A percentile compares a stretch with the other conserved stretches of the same genome.
phyloP scores from a whole-genome alignment of 176 grass and related monocot species.

The Cenchrus purpureus region DNA sequence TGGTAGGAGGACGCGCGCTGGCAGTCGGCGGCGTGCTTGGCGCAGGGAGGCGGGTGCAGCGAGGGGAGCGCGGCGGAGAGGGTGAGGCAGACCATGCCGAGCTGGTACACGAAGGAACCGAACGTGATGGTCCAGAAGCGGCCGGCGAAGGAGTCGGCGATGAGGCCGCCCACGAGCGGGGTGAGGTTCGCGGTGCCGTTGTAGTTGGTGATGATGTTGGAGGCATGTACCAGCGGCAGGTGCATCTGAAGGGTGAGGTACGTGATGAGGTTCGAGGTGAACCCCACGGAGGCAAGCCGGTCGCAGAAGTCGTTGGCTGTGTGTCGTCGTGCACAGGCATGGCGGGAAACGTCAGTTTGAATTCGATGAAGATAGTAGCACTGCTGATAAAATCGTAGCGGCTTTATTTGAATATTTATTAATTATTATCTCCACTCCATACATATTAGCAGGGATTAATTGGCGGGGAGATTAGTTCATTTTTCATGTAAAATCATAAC shows the following conservation, averaged over 20 bases:
- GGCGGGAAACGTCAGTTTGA: slow-evolving; percentile 17
- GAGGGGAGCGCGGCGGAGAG: slow-evolving; percentile 61
- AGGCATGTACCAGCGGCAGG: slow-evolving; percentile 74
- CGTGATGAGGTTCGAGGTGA: slow-evolving; percentile 80
- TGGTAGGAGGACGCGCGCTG: slow-evolving; percentile 54
- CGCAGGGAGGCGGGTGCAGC: slow-evolving; percentile 54
- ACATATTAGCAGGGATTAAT: too few relatives aligned
- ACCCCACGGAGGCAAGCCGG: slow-evolving; percentile 65
- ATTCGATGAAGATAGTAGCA: not conserved
- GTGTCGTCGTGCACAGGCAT: not conserved
- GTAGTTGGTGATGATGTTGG: slow-evolving; percentile 72
- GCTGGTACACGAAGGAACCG: slow-evolving; percentile 79
- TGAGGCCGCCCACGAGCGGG: slow-evolving; percentile 71
- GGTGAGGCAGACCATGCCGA: slow-evolving; percentile 84
- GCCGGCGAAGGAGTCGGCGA: slow-evolving; percentile 73
- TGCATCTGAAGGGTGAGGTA: slow-evolving; percentile 82
- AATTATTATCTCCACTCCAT: too few relatives aligned
- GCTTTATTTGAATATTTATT: too few relatives aligned
- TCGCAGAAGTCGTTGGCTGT: slow-evolving; percentile 85
- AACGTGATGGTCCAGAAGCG: slow-evolving; percentile 74
- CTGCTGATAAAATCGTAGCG: not conserved
- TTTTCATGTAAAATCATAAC: too few relatives aligned
- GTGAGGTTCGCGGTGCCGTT: slow-evolving; percentile 71
- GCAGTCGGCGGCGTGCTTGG: slow-evolving; percentile 45
- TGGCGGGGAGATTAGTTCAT: too few relatives aligned